Base-by-base conservation (phyloP, 2,329 filamentous ascomycete genomes). In the Diaporthe sp. region DNA sequence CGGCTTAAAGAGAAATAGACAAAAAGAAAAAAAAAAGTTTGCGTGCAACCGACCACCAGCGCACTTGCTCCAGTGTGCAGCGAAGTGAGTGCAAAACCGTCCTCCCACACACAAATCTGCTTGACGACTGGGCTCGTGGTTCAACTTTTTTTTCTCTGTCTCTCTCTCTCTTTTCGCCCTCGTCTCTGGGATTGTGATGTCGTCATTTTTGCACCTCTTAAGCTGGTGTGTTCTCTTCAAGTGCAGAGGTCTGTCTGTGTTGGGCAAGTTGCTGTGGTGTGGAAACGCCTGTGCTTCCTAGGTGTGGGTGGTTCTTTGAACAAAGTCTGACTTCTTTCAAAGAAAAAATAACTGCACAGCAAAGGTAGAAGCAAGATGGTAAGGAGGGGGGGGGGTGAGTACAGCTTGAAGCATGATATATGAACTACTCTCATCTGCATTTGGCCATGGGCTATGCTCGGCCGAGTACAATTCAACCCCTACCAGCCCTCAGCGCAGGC, bases 61-160 rank as follows among this genome's bases (percentile, higher is more conserved):
- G 9, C 32, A 35, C 4, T 5, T 35, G n/a, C n/a, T n/a, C n/a
- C n/a, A 35, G 32, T 35, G 4, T 35, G 4, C 32, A 30, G 65
- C 32, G 15, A 8, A 30, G 68, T 59, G 50, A 70, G 35, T 50
- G 39, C 19, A 47, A 25, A 19, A 19, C 3, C 9, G 39, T 37
- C 19, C 17, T 58, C 30, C n/a, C 27, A 15, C 39, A 39, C 8
- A 55, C 32, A 58, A 1, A 47, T 51, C 55, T 50, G 42, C 68
- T 61, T 71, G 68, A 50, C 42, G 17, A 51, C 42, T 61, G 68
- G 68, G 27, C 42, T 59, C 32, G 51, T 56, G 66, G 37, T 44
- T 1, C 8, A 47, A 17, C 22, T 70, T 6, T 25, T 12, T 17
- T 27, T 0, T 32, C 3, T 19, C 50, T 7, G 6, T 37, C 12